Base-by-base conservation (phyloP, 176 grass and related monocot genomes). In the Thalia dealbata region DNA sequence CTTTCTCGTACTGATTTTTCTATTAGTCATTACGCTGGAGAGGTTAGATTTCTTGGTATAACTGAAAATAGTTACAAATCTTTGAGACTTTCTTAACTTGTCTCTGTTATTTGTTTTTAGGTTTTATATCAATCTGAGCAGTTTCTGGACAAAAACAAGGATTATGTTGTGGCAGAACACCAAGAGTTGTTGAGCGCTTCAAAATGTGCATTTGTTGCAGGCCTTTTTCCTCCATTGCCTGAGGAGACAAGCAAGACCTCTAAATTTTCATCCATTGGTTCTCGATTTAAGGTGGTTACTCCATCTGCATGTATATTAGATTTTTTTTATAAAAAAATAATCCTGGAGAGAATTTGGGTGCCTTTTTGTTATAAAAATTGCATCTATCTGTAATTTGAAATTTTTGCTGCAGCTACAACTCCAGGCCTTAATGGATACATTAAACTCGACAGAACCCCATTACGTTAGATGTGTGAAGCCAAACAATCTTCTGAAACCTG, bases 381-480 rank as follows among this genome's bases (percentile, higher is more conserved):
- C 50, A 71, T 45, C 67, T 71, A 24, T 62, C 26, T 72, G 10
- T 52, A 79, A 22, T 81, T 43, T 83, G 23, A 5, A 86, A 73
- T 81, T 59, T 68, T 74, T 76, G 21, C 79, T 76, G 71, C 81
- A 99, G 95, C 88, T 78, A 86, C 95, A 99, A 99, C 85, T 99
- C 75, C 83, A 86, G 88, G 83, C 90, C 68, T 85, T 99, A 73
- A 93, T 93, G 95, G 95, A 99, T 5, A 99, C 95, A 73, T 80
- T 99, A 26, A 99, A 93, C 75, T 99, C 95, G 67, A 99, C 95
- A 60, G 95, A 99, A 64, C 95, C 95, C 67, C 90, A 99, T 83
- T 99, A 99, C 55, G 88, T 99, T 60, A 90, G 95, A 93, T 99
- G 95, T 9, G 90, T 99, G 75, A 99, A 99, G 83, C 95, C 95